A percentile compares a stretch with the other conserved stretches of the same genome.
These are phyloP conservation scores for Fragaria nilgerrensis DNA, from an alignment of 306 rosid species.

Conservation along the genomic window DNA sequence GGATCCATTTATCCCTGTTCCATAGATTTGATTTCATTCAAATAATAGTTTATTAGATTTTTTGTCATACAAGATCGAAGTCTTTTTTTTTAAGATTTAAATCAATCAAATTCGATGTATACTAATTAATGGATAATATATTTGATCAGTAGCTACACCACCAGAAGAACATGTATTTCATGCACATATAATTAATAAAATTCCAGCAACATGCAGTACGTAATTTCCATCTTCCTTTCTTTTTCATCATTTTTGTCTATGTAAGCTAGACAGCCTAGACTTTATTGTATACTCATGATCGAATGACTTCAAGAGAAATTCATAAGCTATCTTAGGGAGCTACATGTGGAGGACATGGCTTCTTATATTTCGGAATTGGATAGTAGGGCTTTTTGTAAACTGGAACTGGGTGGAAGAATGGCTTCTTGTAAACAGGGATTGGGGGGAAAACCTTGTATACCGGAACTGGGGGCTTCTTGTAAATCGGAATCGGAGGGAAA, in stretches of 20 bases:
- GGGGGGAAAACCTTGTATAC: background rate
- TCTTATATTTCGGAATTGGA: conserved; percentile 17
- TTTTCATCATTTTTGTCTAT: background rate
- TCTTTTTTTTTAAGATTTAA: too few relatives aligned
- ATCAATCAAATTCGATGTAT: too few relatives aligned
- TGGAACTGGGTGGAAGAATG: too few relatives aligned
- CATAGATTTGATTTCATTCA: too few relatives aligned
- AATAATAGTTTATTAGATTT: too few relatives aligned
- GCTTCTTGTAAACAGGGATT: conserved; percentile 20
- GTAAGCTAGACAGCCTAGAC: background rate
- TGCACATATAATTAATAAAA: background rate
- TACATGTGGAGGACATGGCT: conserved; percentile 7
- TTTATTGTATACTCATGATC: background rate
- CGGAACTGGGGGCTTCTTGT: too few relatives aligned
- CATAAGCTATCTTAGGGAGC: background rate
- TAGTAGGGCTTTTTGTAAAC: conserved; percentile 13
- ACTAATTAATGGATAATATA: too few relatives aligned
- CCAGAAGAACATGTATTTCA: background rate
- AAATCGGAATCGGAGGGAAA: background rate
- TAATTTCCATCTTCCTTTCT: background rate
- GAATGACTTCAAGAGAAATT: background rate
- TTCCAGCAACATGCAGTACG: background rate
- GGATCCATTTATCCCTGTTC: too few relatives aligned
- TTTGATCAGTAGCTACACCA: background rate
- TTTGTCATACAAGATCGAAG: too few relatives aligned